Evolutionary conservation across 495 filamentous ascomycete genomes (phyloP).

Genomic region (Aspergillus mulundensis): DNA sequence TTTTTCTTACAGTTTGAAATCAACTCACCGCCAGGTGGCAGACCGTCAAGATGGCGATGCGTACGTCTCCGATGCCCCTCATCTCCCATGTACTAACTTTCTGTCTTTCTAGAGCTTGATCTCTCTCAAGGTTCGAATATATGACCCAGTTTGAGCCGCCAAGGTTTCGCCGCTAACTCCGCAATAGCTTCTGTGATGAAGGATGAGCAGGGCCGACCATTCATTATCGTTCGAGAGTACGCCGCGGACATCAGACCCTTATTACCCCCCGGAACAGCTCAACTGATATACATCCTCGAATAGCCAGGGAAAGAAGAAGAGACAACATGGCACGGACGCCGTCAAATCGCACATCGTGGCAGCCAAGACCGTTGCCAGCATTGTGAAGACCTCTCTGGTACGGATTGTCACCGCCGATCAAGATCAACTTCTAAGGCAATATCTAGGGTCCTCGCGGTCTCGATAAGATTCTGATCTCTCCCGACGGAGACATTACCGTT

Average conservation of each 20-base stretch:
- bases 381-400: conserved; percentile 92
- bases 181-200: conserved; percentile 65
- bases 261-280: conserved; percentile 9
- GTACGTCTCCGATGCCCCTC: conserved; percentile 48
- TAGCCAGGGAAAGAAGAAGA: conserved; percentile 97
- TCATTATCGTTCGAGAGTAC: conserved; percentile 98
- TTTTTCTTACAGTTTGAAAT: conserved; percentile 10
- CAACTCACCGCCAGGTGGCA: conserved; percentile 30
- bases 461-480: conserved; percentile 98
- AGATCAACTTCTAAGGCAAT: conserved; percentile 18
- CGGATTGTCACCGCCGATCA: conserved; percentile 4
- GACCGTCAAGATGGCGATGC: conserved; percentile 60
- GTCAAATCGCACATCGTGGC: conserved; percentile 98
- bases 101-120: conserved; percentile 56
- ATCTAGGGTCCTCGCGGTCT: conserved; percentile 82
- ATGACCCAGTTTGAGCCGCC: neutral
- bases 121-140: conserved; percentile 61
- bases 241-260: conserved; percentile 33
- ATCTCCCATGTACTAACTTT: conserved; percentile 29
- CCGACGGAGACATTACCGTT: conserved; percentile 98
- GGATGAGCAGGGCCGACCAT: conserved; percentile 95
- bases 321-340: conserved; percentile 91
- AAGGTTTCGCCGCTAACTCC: conserved; percentile 24
- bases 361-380: conserved; percentile 90
- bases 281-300: conserved; percentile 15